phyloP scores from a whole-genome alignment of 2,329 filamentous ascomycete species.

The Juglanconis oblonga region DNA sequence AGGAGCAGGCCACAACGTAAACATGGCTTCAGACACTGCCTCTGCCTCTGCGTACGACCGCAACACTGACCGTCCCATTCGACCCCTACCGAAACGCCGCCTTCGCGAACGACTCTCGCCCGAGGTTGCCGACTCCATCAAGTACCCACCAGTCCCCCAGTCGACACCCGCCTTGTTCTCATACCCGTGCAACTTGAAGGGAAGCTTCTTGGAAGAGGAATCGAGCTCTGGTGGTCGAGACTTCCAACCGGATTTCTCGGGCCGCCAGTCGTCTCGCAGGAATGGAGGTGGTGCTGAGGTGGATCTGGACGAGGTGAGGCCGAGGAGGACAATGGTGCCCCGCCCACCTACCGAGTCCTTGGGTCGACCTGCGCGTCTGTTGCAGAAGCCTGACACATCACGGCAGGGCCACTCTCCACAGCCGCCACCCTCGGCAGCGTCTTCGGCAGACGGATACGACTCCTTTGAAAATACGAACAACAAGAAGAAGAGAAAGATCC shows the following conservation, averaged over 20 bases:
- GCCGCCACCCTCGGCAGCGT: slow-evolving; percentile 65
- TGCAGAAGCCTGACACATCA: slow-evolving; percentile 42
- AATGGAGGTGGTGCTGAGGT: slow-evolving; percentile 56
- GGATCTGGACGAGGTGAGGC: slow-evolving; percentile 55
- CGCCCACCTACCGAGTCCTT: slow-evolving; percentile 46
- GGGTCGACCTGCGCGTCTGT: slow-evolving; percentile 39
- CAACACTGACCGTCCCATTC: slow-evolving; percentile 76
- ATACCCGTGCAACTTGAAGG: slow-evolving; percentile 59
- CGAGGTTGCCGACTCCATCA: slow-evolving; percentile 77
- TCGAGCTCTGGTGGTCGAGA: slow-evolving; percentile 33
- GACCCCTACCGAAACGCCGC: slow-evolving; percentile 84
- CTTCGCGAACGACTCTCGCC: slow-evolving; percentile 84
- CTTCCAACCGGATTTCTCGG: slow-evolving; percentile 24
- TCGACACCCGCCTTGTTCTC: slow-evolving; percentile 73
- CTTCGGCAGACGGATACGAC: slow-evolving; percentile 84
- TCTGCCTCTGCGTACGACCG: slow-evolving; percentile 54
- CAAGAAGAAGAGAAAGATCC: slow-evolving; percentile 98
- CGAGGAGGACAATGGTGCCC: slow-evolving; percentile 39
- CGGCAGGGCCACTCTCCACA: slow-evolving; percentile 44
- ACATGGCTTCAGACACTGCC: slow-evolving; percentile 73
- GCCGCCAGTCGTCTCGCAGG: slow-evolving; percentile 42
- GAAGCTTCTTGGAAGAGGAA: slow-evolving; percentile 34
- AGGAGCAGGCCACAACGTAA: slow-evolving; percentile 42
- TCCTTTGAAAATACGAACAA: slow-evolving; percentile 98
- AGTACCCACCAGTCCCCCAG: slow-evolving; percentile 75